Evolutionary conservation across 225 moss, liverwort and hornwort genomes (phyloP), one percentile per base, ranked within the genome.

Genomic region (Physcomitrium patens): DNA sequence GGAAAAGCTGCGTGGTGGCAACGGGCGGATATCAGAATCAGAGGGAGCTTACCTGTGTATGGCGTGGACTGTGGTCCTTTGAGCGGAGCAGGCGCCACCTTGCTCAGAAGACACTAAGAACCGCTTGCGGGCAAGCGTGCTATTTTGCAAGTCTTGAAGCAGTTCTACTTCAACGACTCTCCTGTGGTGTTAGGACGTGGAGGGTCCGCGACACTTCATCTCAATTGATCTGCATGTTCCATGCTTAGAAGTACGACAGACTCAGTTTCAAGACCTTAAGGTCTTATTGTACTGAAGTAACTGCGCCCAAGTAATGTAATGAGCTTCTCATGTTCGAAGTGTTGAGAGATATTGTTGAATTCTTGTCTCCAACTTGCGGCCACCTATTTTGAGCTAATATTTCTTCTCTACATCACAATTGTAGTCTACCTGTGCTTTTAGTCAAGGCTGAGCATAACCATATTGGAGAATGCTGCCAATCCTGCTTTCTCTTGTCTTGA

Each of bases 141-240:
- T 19, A 37, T 50, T 11, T 9, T 14, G 43, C 4, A 24, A 61
- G 49, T 76, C 47, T 1, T 6, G 61, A 31, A 17, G 15, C 22
- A 22, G 47, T 60, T 58, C 42, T 41, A 37, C 31, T 37, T 11
- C 41, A 0, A 20, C 37, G 23, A 18, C 19, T 53, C 9, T 9
- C 31, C 45, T 7, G 18, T 24, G 9, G 18, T 8, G 20, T 15
- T 28, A 22, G 22, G 67, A 18, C 45, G 28, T 27, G 42, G n/a
- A n/a, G 74, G 55, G 43, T 2, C 63, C 24, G 8, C 44, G 43
- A 11, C 42, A 42, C 52, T 23, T 63, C 52, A 53, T n/a, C 61
- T 42, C 10, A 17, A 51, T 17, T 51, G 17, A 53, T 18, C 69
- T 77, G 70, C 55, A 77, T 63, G 70, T 70, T 9, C 13, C 45